These are phyloP conservation scores for Mortierella sp. DNA, from an alignment of 371 early-diverging fungal genomes.

Conservation along the genomic window DNA sequence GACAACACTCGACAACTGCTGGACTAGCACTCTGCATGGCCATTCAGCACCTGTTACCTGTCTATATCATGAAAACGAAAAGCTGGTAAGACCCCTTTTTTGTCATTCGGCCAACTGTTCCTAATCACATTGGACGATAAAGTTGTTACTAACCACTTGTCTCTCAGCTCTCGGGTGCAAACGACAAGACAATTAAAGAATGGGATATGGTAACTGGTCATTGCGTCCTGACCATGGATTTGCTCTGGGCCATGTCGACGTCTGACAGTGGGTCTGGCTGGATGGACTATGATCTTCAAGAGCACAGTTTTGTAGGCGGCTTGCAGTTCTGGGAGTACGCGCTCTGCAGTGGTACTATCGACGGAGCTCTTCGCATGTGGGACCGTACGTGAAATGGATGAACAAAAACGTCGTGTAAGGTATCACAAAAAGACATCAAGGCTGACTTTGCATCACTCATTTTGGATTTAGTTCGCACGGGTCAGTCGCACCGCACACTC, in stretches of 20 bases:
- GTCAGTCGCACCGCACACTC: constrained; percentile 81
- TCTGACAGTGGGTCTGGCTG: constrained; percentile 37
- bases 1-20: constrained; percentile 51
- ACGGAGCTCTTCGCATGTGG: constrained; percentile 91
- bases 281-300: constrained; percentile 48
- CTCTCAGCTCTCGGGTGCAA: constrained; percentile 85
- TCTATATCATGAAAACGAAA: constrained; percentile 58
- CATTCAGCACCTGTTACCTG: constrained; percentile 67
- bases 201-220: constrained; percentile 89
- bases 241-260: constrained; percentile 71
- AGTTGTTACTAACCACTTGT: too few species aligned
- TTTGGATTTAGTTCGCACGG: constrained; percentile 70
- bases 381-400: constrained; percentile 67
- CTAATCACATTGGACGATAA: too few species aligned
- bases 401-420: too few species aligned
- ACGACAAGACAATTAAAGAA: constrained; percentile 88
- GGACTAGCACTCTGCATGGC: constrained; percentile 60
- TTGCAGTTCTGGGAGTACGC: constrained; percentile 86
- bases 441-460: not conserved
- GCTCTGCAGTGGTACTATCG: constrained; percentile 85
- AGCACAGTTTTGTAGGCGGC: constrained; percentile 71
- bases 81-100: constrained; percentile 45
- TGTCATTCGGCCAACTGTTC: too few species aligned
- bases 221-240: constrained; percentile 71
- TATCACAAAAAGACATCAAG: too few species aligned